Evolutionary conservation across 1,284 basidiomycete genomes (phyloP), one percentile per base, ranked within the genome.

Genomic region (Trichosporon faecale): DNA sequence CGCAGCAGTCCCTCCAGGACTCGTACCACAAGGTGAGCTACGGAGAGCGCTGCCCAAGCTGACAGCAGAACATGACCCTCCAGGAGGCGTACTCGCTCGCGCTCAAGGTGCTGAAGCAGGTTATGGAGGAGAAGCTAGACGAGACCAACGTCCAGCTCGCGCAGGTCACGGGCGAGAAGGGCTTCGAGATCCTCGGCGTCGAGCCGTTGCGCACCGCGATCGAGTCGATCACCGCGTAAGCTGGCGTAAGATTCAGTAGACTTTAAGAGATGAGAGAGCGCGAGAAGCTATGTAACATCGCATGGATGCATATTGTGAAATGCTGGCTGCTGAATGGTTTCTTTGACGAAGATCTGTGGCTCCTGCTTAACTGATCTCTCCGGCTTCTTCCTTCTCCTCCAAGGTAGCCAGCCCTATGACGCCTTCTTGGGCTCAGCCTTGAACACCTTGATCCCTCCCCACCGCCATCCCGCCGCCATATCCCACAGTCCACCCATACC

Each of bases 81-180:
- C 85, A 88, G 74, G 95, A 98, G 82, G 97, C 95, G 1, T 92
- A 95, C 76, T 86, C 89, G 37, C 85, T 99, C 70, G 91, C 93
- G 12, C 85, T 99, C 72, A 91, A 91, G 73, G 93, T 98, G 57
- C 85, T 99, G 74, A 98, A 98, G 86, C 95, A 99, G 85, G 97
- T 99, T 64, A 99, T 99, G 97, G 97, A 99, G 84, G 97, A 99
- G 86, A 96, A 96, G 84, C 88, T 99, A 52, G 94, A 98, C 84
- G 93, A 97, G 80, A 93, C 97, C 85, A 99, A 99, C 78, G 95
- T 99, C 25, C 96, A 99, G 84, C 87, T 99, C 25, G 95, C 96
- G 66, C 93, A 95, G 87, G 91, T 95, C 21, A 94, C 93, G 69
- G 82, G 84, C 63, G 86, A 85, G 63, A 88, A 87, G 68, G 93